A percentile compares a stretch with the other conserved stretches of the same genome.
Conservation (phyloP, 2,329 filamentous ascomycete genomes). For the Sporothrix variecibatus region DNA sequence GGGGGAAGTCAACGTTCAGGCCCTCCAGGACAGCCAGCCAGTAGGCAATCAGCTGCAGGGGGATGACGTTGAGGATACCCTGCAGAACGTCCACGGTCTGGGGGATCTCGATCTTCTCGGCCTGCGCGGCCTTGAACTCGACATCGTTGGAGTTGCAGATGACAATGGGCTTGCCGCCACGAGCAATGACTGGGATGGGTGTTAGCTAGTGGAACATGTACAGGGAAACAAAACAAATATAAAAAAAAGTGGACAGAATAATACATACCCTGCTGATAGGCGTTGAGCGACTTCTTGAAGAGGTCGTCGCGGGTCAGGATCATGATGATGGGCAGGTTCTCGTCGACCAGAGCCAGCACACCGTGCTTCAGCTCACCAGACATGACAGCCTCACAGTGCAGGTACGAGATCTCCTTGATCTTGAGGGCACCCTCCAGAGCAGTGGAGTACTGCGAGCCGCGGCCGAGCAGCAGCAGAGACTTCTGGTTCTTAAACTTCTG, state of each 20-base stretch:
- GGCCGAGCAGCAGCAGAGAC: conserved; percentile 87
- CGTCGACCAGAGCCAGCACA: conserved; percentile 93
- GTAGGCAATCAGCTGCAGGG: conserved; percentile 96
- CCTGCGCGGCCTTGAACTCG: conserved; percentile 85
- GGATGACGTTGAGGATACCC: conserved; percentile 96
- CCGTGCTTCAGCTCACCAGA: conserved; percentile 99
- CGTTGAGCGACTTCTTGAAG: conserved; percentile 98
- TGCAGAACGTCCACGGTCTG: conserved; percentile 94
- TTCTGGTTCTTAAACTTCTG: conserved; percentile 97
- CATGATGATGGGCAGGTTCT: conserved; percentile 99
- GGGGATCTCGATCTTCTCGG: conserved; percentile 96
- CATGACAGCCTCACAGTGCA: conserved; percentile 99
- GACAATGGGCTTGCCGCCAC: conserved; percentile 93
- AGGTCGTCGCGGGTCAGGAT: conserved; percentile 94
- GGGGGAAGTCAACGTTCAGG: conserved; percentile 96
- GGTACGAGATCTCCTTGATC: conserved; percentile 99
- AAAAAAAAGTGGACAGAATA: neutral
- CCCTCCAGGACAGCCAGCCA: conserved; percentile 97
- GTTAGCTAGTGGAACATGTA: conserved; percentile 10
- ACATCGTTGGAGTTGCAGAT: conserved; percentile 91
- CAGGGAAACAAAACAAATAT: neutral
- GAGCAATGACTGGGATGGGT: conserved; percentile 73
- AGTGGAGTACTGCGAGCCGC: conserved; percentile 95
- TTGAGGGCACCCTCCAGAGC: conserved; percentile 96
- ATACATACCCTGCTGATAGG: conserved; percentile 86